Evolutionary conservation across 345 rosid genomes (phyloP).

Genomic region (Durio zibethinus): DNA sequence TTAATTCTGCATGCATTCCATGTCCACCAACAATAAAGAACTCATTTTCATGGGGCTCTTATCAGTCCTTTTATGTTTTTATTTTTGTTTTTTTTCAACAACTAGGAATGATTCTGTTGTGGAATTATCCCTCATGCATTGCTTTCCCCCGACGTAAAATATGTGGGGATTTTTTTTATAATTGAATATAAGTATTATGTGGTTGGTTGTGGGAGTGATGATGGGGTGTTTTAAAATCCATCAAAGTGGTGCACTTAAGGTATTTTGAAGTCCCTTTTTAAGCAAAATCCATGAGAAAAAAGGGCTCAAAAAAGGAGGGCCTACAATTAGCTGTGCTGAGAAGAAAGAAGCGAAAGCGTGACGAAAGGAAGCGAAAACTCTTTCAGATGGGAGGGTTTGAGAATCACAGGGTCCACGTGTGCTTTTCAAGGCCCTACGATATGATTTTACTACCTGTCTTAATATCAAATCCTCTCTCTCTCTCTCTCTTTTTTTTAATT

Average conservation of each 20-base stretch:
- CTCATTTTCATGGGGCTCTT: constrained; percentile 11
- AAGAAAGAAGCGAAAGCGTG: constrained; percentile 54
- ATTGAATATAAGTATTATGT: neutral
- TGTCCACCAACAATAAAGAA: constrained; percentile 26
- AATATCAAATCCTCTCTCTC: neutral
- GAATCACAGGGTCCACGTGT: constrained; percentile 48
- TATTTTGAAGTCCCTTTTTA: constrained; percentile 19
- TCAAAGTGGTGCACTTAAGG: constrained; percentile 51
- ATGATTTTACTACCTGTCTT: constrained; percentile 20
- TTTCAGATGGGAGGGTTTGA: constrained; percentile 29
- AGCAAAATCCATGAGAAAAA: constrained; percentile 16
- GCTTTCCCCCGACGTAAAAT: constrained; percentile 84
- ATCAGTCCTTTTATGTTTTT: constrained; percentile 36
- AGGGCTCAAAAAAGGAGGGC: neutral
- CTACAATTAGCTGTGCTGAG: constrained; percentile 35
- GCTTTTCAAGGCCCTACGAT: constrained; percentile 46
- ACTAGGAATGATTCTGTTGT: constrained; percentile 63
- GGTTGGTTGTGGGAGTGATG: constrained; percentile 34
- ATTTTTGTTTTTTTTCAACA: constrained; percentile 32
- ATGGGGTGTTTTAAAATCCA: constrained; percentile 29
- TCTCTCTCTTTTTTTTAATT: neutral
- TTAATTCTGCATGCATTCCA: constrained; percentile 34
- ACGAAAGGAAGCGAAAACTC: constrained; percentile 39
- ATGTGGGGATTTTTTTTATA: constrained; percentile 5
- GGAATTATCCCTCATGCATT: constrained; percentile 80